A percentile compares a stretch with the other conserved stretches of the same genome.
phyloP scores from a whole-genome alignment of 75 land plant genomes.

The Pinus taeda region DNA sequence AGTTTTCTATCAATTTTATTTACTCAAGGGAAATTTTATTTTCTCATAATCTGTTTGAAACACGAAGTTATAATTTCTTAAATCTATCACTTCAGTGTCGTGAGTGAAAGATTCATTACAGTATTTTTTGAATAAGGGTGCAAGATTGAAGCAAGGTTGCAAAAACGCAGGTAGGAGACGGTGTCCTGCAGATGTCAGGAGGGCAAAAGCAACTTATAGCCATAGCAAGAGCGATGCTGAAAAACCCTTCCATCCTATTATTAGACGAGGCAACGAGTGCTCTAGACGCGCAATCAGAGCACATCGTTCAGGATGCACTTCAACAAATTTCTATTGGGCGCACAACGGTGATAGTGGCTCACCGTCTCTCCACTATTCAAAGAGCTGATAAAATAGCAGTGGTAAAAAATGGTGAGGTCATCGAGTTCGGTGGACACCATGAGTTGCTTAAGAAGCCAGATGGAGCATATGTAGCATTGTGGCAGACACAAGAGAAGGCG shows the following conservation, averaged over 20 bases:
- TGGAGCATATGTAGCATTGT: slow-evolving; percentile 25
- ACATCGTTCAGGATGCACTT: slow-evolving; percentile 27
- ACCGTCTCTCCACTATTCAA: slow-evolving; percentile 23
- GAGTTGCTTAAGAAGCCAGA: neutral
- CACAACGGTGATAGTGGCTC: slow-evolving; percentile 24
- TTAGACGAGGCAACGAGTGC: slow-evolving; percentile 38
- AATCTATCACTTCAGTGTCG: neutral
- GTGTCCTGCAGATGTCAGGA: slow-evolving; percentile 34
- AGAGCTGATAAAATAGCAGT: slow-evolving; percentile 33
- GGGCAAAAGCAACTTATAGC: slow-evolving; percentile 41
- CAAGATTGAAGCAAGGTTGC: neutral
- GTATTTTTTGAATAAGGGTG: neutral
- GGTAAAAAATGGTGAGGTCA: slow-evolving; percentile 20
- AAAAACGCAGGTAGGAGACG: slow-evolving; percentile 25
- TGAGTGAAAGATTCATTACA: neutral
- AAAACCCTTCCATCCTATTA: slow-evolving; percentile 24
- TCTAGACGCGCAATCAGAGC: slow-evolving; percentile 26
- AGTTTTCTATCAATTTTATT: too few relatives aligned
- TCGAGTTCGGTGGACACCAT: slow-evolving; percentile 27
- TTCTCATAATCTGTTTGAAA: too few relatives aligned
- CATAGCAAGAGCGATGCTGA: slow-evolving; percentile 29
- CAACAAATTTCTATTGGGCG: slow-evolving; percentile 11
- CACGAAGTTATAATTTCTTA: neutral
- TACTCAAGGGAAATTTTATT: too few relatives aligned
- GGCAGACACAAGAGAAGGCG: slow-evolving; percentile 10